phyloP scores from a whole-genome alignment of 2,329 filamentous ascomycete genomes.

The Fusarium ambrosium region DNA sequence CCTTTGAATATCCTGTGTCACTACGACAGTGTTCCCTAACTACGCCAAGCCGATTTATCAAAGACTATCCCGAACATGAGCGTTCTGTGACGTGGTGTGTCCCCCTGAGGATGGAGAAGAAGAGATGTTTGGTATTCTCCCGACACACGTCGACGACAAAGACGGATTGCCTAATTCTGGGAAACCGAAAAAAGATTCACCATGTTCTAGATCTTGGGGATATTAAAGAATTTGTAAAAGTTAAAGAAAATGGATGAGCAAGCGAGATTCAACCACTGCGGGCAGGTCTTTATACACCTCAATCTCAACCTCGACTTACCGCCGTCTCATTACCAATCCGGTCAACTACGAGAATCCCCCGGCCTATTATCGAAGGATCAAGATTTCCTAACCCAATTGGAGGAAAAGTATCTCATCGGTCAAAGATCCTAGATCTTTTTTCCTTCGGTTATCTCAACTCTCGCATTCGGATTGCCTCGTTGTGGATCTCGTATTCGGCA shows the following conservation, averaged over 20 bases:
- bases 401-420: neutral
- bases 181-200: neutral
- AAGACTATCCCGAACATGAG: neutral
- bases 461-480: constrained; percentile 33
- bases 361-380: neutral
- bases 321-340: neutral
- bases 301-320: neutral
- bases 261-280: neutral
- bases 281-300: neutral
- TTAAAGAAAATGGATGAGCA: neutral
- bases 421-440: neutral
- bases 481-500: constrained; percentile 30
- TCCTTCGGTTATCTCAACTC: neutral
- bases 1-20: neutral
- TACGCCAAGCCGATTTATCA: neutral
- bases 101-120: neutral
- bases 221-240: neutral
- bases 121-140: neutral
- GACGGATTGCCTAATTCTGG: neutral
- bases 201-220: neutral
- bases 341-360: neutral
- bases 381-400: neutral
- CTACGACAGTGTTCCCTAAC: neutral
- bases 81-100: neutral
- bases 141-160: neutral